Base-by-base conservation (phyloP, 2,329 filamentous ascomycete species). In the Pochonia chlamydosporia region DNA sequence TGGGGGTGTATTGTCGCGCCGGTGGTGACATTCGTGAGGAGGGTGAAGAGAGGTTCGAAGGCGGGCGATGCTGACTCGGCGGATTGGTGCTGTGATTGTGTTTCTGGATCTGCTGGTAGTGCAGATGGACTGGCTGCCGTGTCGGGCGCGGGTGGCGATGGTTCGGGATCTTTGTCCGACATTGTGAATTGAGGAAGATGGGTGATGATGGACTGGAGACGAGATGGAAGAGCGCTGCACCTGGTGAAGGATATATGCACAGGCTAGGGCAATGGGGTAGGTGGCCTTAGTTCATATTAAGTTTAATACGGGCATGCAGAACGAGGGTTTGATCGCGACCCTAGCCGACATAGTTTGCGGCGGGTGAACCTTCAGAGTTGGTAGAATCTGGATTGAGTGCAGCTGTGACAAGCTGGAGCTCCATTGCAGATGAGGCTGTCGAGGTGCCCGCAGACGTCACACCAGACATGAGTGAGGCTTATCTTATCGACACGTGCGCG, bases 31-130 rank as follows among this genome's bases (percentile, higher is more conserved):
- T 96, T 90, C 60, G 88, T 82, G 54, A 97, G 75, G 36, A 96
- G 74, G 1, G 89, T 86, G 72, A 96, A 96, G 71, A 96, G 85
- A 3, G 89, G 88, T 39, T 82, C 76, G 65, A 95, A 92, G 3
- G 70, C 64, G 20, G 50, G 36, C 7, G 42, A 10, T 5, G 26
- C 14, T 4, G 42, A 13, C 13, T 20, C n/a, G n/a, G 35, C 26
- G 20, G 36, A n/a, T 44, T 16, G 40, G n/a, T n/a, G n/a, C n/a
- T n/a, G n/a, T n/a, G n/a, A n/a, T n/a, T n/a, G n/a, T n/a, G n/a
- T n/a, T n/a, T n/a, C n/a, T n/a, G n/a, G n/a, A n/a, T n/a, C n/a
- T n/a, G n/a, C n/a, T n/a, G n/a, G n/a, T n/a, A n/a, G n/a, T n/a
- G n/a, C n/a, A n/a, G n/a, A n/a, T n/a, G n/a, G n/a, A n/a, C n/a